A percentile compares a stretch with the other conserved stretches of the same genome.
Conservation (phyloP, 192 early-diverging fungal genomes). For the Backusella mclennaniae region DNA sequence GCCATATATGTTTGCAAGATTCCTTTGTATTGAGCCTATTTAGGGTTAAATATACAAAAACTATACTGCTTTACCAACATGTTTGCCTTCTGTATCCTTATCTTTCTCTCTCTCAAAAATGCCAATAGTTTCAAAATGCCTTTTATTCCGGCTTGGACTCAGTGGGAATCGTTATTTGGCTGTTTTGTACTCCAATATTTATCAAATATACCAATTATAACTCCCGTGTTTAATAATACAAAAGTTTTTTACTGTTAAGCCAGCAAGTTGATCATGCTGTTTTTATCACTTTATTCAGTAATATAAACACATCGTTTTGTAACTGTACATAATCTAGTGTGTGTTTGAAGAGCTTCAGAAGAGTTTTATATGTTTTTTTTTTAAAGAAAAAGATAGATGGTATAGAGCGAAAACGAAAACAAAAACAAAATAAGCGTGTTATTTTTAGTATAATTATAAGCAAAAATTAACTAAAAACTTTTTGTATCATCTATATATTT, state of each 20-base stretch:
- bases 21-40: neutral
- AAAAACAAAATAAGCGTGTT: neutral
- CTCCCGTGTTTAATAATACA: neutral
- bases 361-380: neutral
- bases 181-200: neutral
- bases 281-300: neutral
- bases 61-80: neutral
- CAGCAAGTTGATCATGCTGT: neutral
- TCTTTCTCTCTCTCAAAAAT: neutral
- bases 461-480: neutral
- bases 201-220: neutral
- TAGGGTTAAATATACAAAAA: neutral
- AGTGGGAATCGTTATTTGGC: neutral
- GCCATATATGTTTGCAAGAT: neutral
- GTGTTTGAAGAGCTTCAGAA: neutral
- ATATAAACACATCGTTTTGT: neutral
- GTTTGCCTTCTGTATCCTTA: neutral
- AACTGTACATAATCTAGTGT: neutral
- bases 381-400: no score
- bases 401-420: no score
- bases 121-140: neutral
- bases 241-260: neutral
- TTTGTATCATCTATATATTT: neutral
- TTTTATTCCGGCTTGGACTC: neutral
- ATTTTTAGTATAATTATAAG: neutral